Evolutionary conservation across 805 yeast genomes (phyloP), one percentile per base, ranked within the genome.

Genomic region (Cyberlindnera euphorbiiphila): DNA sequence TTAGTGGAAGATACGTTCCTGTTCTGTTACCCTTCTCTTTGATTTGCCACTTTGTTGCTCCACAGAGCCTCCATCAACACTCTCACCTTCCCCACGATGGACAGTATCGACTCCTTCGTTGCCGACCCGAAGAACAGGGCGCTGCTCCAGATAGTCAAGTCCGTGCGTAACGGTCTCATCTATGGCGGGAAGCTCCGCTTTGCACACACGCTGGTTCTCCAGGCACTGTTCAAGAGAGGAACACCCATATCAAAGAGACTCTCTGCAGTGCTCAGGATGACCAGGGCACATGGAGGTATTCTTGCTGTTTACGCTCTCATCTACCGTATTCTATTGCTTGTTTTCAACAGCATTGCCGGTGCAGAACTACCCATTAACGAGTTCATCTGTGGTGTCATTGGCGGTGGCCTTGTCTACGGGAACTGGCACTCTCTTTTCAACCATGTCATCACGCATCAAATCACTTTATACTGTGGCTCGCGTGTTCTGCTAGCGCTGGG

Each of bases 381-480:
- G 31, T 47, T 53, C 31, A 20, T 62, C 14, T 64, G 68, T 12
- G 74, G 73, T 5, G 38, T 53, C 4, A 32, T 67, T 9, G 68
- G 68, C 6, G 74, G 71, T 4, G 59, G 53, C 29, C 11, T 61
- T 10, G 69, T 68, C 12, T 69, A 66, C 42, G 72, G 74, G 1
- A 61, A 66, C 25, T 44, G 46, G 25, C 52, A 53, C 4, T 32
- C 43, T 4, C 23, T 40, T 9, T 70, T 74, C 45, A 56, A 57
- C 43, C 62, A 56, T 14, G 71, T 66, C 4, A 78, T 82, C 20
- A 69, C 84, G n/a, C 81, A 77, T 45, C 89, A 83, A 58, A 74
- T 84, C 46, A 84, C 88, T 2, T 66, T 84, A 34, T 84, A 84
- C 51, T 81, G 86, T 44, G 72, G 80, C 39, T 76, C 86, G 4